Evolutionary conservation across 371 early-diverging fungal genomes (phyloP).

Genomic region (Zychaea mexicana): DNA sequence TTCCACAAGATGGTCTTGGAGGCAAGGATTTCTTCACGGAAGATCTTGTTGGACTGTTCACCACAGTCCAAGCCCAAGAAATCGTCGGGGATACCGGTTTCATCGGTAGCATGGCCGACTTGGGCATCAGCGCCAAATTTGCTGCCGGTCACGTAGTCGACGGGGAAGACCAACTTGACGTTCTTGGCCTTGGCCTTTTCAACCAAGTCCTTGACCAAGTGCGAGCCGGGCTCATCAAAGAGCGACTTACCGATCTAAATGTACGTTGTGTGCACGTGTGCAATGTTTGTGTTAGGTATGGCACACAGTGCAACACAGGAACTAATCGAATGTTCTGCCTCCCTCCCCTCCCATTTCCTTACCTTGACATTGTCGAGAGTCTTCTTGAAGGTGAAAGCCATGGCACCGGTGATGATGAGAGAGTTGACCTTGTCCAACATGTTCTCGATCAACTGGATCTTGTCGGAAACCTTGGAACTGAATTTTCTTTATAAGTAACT

Average conservation of each 20-base stretch:
- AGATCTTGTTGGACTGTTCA: constrained; percentile 75
- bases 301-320: too few relatives aligned
- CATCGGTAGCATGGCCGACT: constrained; percentile 85
- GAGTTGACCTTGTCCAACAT: constrained; percentile 90
- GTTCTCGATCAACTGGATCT: constrained; percentile 97
- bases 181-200: constrained; percentile 87
- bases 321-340: not conserved
- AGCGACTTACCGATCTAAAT: constrained; percentile 90
- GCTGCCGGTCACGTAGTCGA: constrained; percentile 91
- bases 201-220: constrained; percentile 81
- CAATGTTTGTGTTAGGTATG: too few relatives aligned
- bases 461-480: constrained; percentile 97
- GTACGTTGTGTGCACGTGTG: not conserved
- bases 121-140: constrained; percentile 82
- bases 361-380: constrained; percentile 78
- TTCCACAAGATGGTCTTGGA: constrained; percentile 99
- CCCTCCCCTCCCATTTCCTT: constrained; percentile 11
- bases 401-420: constrained; percentile 96
- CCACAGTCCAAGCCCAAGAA: constrained; percentile 97
- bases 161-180: constrained; percentile 89
- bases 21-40: constrained; percentile 69
- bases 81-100: constrained; percentile 87
- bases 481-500: not conserved
- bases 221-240: constrained; percentile 88
- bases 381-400: constrained; percentile 99